phyloP scores from a whole-genome alignment of 2,329 filamentous ascomycete species.

The Cladophialophora chaetospira region DNA sequence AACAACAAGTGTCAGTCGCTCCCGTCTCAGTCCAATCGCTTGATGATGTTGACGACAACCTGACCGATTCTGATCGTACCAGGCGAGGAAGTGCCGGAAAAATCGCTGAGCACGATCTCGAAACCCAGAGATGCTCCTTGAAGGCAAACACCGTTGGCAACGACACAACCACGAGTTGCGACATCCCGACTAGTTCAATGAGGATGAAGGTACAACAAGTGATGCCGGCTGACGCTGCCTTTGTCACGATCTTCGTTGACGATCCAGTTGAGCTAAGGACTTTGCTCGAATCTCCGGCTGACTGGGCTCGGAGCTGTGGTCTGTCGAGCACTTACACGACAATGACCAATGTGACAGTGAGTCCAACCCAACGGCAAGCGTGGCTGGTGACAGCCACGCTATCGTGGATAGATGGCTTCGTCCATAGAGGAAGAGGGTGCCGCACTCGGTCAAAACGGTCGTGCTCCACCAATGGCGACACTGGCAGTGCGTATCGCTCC shows the following conservation, averaged over 20 bases:
- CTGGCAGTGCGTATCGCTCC: background rate
- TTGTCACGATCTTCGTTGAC: background rate
- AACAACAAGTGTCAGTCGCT: background rate
- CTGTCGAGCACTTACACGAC: background rate
- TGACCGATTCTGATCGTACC: background rate
- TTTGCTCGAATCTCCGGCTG: background rate
- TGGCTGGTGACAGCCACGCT: background rate
- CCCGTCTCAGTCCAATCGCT: background rate
- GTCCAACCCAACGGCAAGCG: background rate
- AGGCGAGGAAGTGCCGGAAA: background rate
- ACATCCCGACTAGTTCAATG: background rate
- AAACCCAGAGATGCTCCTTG: background rate
- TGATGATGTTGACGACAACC: background rate
- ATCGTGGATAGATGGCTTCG: background rate
- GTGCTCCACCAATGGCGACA: background rate
- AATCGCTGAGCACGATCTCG: background rate
- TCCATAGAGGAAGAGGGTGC: background rate
- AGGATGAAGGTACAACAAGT: background rate
- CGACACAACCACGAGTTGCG: background rate
- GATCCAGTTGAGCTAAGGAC: background rate
- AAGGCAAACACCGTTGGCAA: background rate
- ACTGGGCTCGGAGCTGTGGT: background rate
- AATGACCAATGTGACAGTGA: background rate
- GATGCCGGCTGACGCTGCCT: background rate
- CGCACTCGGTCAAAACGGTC: background rate